Evolutionary conservation across 2,329 filamentous ascomycete genomes (phyloP), one percentile per base, ranked within the genome.

Genomic region (Graphiopsis chlorocephala): DNA sequence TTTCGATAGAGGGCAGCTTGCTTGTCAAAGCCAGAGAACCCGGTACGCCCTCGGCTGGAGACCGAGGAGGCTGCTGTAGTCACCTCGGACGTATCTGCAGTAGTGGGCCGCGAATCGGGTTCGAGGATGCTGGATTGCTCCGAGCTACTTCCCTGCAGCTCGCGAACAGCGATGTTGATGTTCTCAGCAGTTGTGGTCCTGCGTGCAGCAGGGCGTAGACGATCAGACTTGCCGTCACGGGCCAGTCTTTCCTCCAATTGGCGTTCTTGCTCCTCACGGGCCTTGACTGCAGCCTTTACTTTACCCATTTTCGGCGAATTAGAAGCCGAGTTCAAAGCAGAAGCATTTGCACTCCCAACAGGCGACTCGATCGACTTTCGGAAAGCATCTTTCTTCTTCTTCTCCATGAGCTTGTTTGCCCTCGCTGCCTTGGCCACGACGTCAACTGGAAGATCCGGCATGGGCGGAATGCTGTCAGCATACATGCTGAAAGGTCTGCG

Each of bases 381-480:
- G 31, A 29, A 15, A 29, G 33, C 33, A 8, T 62, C 48, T 8
- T 62, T 62, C 23, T 47, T 50, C 62, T 53, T 64, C 23, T 59
- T 64, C 20, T 33, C 28, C 55, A 53, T 64, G 28, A 64, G 28
- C 29, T 64, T 59, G 45, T 73, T 72, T 4, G 72, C 73, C 53
- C 66, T 69, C 2, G 65, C 67, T 3, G 72, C 68, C 38, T 70
- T 73, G 10, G 66, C 65, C 11, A 66, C 69, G 23, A 73, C 70
- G 35, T 75, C 73, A 3, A 72, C 65, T 4, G 73, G 73, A 23
- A 75, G 63, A 42, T 74, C 71, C 4, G 73, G 73, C 61, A 75
- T 67, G 11, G 73, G 72, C 17, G 73, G 73, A 15, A 72, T 67
- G 48, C 64, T 72, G 50, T 70, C 69, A 12, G 68, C 66, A 60